These are phyloP conservation scores for Royoungia palumana DNA, from an alignment of 768 basidiomycete genomes.

Conservation along the genomic window DNA sequence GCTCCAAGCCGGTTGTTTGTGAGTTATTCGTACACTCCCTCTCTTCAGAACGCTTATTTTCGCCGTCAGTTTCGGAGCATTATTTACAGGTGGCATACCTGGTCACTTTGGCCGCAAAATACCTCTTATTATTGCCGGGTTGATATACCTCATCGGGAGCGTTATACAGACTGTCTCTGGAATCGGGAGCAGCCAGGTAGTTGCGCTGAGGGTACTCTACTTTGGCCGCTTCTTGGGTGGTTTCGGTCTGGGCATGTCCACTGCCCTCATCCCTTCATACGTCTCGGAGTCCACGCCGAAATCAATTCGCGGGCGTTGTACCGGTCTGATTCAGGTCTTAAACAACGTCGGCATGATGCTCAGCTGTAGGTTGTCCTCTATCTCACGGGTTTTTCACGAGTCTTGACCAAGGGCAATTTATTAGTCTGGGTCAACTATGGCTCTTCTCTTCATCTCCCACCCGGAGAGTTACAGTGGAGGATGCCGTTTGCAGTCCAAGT, in stretches of 20 bases:
- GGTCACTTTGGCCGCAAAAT: slow-evolving; percentile 45
- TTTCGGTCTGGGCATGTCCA: slow-evolving; percentile 55
- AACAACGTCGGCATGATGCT: slow-evolving; percentile 35
- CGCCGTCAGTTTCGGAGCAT: slow-evolving; percentile 39
- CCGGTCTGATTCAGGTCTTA: slow-evolving; percentile 39
- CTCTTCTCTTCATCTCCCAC: slow-evolving; percentile 34
- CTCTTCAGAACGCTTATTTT: background rate
- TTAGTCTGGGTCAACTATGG: slow-evolving; percentile 50
- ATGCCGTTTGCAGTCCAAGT: slow-evolving; percentile 51
- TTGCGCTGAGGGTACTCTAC: slow-evolving; percentile 40
- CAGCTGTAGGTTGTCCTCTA: slow-evolving; percentile 26
- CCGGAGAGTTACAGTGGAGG: slow-evolving; percentile 48
- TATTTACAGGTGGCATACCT: slow-evolving; percentile 40
- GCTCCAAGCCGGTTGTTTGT: slow-evolving; percentile 50
- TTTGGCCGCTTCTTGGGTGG: slow-evolving; percentile 57
- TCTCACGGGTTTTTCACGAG: background rate
- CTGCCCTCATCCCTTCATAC: slow-evolving; percentile 48
- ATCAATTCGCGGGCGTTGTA: slow-evolving; percentile 48
- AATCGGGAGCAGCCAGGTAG: slow-evolving; percentile 34
- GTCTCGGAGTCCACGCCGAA: slow-evolving; percentile 49
- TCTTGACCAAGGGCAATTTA: slow-evolving; percentile 2
- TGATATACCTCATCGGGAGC: slow-evolving; percentile 48
- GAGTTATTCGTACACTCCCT: slow-evolving; percentile 13
- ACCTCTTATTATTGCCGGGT: slow-evolving; percentile 41
- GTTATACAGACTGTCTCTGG: slow-evolving; percentile 45